phyloP scores from a whole-genome alignment of 345 rosid genomes.

The Eutrema heterophyllum region DNA sequence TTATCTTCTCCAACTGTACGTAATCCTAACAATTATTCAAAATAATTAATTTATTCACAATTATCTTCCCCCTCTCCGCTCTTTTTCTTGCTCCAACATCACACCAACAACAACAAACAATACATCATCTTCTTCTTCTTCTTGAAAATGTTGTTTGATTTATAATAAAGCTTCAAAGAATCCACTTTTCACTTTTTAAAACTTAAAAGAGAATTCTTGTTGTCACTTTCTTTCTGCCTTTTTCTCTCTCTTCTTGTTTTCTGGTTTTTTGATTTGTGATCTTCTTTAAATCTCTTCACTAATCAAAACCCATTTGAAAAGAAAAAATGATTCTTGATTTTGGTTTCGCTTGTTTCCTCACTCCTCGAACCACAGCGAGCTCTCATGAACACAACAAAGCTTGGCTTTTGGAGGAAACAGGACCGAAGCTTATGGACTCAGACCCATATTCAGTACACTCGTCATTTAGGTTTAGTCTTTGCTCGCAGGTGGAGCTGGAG shows the following conservation, averaged over 20 bases:
- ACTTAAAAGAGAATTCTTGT: not conserved
- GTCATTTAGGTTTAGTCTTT: slow-evolving; percentile 87
- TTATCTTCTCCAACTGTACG: slow-evolving; percentile 21
- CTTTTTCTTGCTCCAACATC: slow-evolving; percentile 25
- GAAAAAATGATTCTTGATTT: slow-evolving; percentile 46
- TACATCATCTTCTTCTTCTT: slow-evolving; percentile 1
- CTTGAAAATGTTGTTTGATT: not conserved
- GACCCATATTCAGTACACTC: slow-evolving; percentile 89
- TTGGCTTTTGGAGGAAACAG: slow-evolving; percentile 76
- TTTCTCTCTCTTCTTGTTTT: not conserved
- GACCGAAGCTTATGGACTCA: slow-evolving; percentile 49
- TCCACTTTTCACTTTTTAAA: not conserved
- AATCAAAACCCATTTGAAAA: slow-evolving; percentile 32
- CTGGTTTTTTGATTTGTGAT: not conserved
- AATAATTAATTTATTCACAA: slow-evolving; percentile 18
- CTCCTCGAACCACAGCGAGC: slow-evolving; percentile 24
- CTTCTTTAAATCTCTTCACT: slow-evolving; percentile 2
- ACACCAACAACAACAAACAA: slow-evolving; percentile 25
- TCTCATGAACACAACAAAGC: slow-evolving; percentile 57
- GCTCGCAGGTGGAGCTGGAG: slow-evolving; percentile 82
- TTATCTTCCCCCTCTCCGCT: not conserved
- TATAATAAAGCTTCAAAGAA: not conserved
- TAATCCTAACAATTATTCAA: slow-evolving; percentile 23
- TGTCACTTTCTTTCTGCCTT: slow-evolving; percentile 7
- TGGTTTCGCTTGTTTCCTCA: slow-evolving; percentile 57